Evolutionary conservation across 495 filamentous ascomycete species (phyloP), one percentile per base, ranked within the genome.

Genomic region (Aspergillus ellipticus): DNA sequence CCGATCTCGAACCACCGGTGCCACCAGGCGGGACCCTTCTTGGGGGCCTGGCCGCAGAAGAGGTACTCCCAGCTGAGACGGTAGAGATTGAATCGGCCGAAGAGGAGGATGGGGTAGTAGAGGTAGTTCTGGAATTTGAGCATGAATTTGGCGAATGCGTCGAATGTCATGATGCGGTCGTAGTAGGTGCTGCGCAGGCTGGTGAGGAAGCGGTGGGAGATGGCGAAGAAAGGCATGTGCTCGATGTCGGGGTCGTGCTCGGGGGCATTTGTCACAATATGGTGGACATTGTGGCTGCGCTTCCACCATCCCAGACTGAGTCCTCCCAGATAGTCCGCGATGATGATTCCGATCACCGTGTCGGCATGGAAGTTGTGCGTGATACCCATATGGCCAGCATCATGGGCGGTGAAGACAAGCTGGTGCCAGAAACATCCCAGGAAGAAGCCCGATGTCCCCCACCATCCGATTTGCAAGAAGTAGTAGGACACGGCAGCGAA

Each of bases 261-360:
- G 21, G 94, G 90, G 46, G 87, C 88, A 71, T 98, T 98, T 16
- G 94, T 98, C 31, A 98, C 89, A 61, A 98, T 91, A 62, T 98
- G 94, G 67, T 98, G 94, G 22, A 98, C 94, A 70, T 98, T 98
- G 74, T 98, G 94, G 68, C 85, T 97, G 51, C 83, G 81, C 70
- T 98, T 98, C 94, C 94, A 98, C 94, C 94, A 98, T 9, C 93
- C 89, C 13, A 94, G 57, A 43, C 89, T 94, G n/a, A 98, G 73
- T 4, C 94, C 94, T 19, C 94, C 94, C 3, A 92, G 74, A 61
- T 88, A 98, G 66, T 96, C 85, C 20, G 94, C 93, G 61, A 97
- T 89, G 52, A 96, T 71, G 61, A 97, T 96, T 31, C 90, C 92
- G 60, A 97, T 90, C 33, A 86, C 74, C 6, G 88, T 87, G 72